Evolutionary conservation across 495 filamentous ascomycete genomes (phyloP).

Genomic region (Tuber umbilicatum): DNA sequence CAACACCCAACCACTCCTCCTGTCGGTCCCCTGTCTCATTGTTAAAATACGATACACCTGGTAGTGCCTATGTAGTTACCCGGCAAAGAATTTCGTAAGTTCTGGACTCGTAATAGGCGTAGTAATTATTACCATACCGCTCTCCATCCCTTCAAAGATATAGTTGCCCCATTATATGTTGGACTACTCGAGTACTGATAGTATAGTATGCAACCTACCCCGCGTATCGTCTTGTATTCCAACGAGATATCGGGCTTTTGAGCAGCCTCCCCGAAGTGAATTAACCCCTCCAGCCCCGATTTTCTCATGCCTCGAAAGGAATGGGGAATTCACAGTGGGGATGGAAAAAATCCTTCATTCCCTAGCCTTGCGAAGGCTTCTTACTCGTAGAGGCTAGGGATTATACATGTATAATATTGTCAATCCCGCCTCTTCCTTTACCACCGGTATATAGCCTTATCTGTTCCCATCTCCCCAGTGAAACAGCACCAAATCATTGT

Average conservation of each 20-base stretch:
- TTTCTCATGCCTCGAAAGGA: background rate
- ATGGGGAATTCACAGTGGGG: background rate
- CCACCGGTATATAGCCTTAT: background rate
- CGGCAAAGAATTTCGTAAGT: background rate
- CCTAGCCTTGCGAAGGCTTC: background rate
- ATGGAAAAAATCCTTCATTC: background rate
- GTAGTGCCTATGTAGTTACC: background rate
- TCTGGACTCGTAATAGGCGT: background rate
- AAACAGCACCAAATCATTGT: background rate
- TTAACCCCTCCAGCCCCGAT: background rate
- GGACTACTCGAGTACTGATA: background rate
- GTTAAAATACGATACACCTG: background rate
- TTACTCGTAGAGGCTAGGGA: background rate
- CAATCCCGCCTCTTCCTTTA: background rate
- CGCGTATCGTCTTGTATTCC: background rate
- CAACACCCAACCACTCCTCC: background rate
- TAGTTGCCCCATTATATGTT: background rate
- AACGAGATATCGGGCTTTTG: background rate
- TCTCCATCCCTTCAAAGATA: conserved; percentile 1
- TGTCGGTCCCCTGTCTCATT: background rate
- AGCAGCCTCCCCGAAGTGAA: background rate
- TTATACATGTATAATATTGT: too few species aligned
- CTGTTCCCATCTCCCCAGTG: background rate
- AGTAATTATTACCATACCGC: background rate
- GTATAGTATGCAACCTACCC: background rate